Conservation (phyloP, 2,329 filamentous ascomycete species). For the Fusarium liriodendri region DNA sequence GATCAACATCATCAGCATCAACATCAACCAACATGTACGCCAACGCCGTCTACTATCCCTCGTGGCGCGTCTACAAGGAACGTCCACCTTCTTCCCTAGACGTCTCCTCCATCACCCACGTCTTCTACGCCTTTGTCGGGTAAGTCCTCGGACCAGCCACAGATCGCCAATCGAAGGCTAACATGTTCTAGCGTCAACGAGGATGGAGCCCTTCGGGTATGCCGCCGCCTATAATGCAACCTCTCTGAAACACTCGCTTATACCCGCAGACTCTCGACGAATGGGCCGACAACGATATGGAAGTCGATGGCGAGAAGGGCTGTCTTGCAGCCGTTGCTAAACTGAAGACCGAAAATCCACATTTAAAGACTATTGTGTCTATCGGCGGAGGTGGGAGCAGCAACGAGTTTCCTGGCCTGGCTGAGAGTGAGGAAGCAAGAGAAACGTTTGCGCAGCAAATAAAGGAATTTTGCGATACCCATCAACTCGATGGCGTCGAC, state of each 20-base stretch:
- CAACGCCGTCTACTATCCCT: conserved; percentile 70
- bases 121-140: conserved; percentile 74
- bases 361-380: conserved; percentile 70
- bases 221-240: neutral
- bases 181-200: conserved; percentile 46
- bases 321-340: conserved; percentile 69
- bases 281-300: conserved; percentile 70
- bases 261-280: conserved; percentile 62
- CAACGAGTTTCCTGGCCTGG: conserved; percentile 69
- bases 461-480: conserved; percentile 64
- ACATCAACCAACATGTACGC: conserved; percentile 31
- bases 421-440: conserved; percentile 58
- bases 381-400: conserved; percentile 74
- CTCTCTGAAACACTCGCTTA: neutral
- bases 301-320: conserved; percentile 68
- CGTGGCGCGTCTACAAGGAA: conserved; percentile 71
- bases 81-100: conserved; percentile 70
- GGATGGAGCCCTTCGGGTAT: conserved; percentile 55
- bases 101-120: conserved; percentile 68
- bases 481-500: conserved; percentile 72
- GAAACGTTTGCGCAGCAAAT: conserved; percentile 67
- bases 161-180: conserved; percentile 4
- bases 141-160: conserved; percentile 27
- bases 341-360: conserved; percentile 66
- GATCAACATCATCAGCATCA: neutral